phyloP scores from a whole-genome alignment of 169 alveolate species.

The Cryptosporidium meleagridis region DNA sequence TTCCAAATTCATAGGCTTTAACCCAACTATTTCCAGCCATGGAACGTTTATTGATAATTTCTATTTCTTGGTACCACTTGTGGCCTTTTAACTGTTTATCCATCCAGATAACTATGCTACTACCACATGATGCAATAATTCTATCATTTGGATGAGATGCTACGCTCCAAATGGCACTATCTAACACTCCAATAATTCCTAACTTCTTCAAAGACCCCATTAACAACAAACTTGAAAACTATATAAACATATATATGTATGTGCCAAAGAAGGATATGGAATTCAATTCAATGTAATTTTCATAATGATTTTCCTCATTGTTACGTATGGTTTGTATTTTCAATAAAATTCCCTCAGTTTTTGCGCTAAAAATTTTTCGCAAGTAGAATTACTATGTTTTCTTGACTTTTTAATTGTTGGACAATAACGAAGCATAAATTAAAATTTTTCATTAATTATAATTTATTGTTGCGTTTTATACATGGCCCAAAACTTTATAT shows the following conservation, averaged over 20 bases:
- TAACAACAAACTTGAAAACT: neutral
- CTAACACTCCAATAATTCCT: constrained; percentile 20
- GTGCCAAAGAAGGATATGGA: neutral
- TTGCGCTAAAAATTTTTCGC: neutral
- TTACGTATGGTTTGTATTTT: neutral
- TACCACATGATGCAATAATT: constrained; percentile 65
- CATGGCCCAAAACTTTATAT: too few relatives aligned
- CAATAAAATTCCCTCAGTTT: neutral
- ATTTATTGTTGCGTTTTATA: neutral
- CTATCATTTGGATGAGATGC: constrained; percentile 45
- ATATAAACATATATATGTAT: neutral
- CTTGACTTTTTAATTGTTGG: too few relatives aligned
- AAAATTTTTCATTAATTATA: too few relatives aligned
- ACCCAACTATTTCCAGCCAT: neutral
- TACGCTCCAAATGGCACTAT: constrained; percentile 33
- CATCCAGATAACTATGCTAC: constrained; percentile 40
- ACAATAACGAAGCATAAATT: neutral
- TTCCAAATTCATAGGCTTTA: constrained; percentile 48
- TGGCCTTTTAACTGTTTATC: constrained; percentile 13
- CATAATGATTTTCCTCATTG: neutral
- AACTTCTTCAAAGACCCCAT: constrained; percentile 22
- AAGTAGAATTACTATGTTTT: too few relatives aligned
- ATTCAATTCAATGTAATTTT: neutral
- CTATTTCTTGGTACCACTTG: constrained; percentile 28
- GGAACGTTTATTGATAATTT: neutral